Percentiles rank a stretch among this genome's conserved stretches.
phyloP scores from a whole-genome alignment of 805 yeast genomes.

The Debaryomyces prosopidis region DNA sequence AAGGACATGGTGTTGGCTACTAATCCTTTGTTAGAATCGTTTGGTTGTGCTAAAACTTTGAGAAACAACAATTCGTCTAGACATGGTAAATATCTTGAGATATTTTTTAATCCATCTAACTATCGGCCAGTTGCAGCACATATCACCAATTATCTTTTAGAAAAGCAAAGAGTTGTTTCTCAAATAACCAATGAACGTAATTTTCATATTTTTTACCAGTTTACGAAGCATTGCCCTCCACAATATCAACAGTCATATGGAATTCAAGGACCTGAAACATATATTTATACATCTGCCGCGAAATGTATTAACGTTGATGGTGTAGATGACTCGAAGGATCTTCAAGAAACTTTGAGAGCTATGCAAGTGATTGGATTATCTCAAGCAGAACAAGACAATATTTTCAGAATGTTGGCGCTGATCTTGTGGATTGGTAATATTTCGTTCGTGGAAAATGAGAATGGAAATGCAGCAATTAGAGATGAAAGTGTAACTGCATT shows the following conservation, averaged over 20 bases:
- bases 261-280: constrained; percentile 91
- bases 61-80: constrained; percentile 88
- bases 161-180: constrained; percentile 95
- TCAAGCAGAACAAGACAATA: constrained; percentile 84
- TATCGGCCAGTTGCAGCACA: constrained; percentile 94
- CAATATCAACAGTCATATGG: constrained; percentile 82
- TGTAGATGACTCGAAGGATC: constrained; percentile 81
- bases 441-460: constrained; percentile 80
- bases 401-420: constrained; percentile 81
- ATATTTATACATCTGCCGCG: constrained; percentile 82
- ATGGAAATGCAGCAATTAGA: constrained; percentile 78
- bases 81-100: constrained; percentile 92
- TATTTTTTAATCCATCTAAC: constrained; percentile 68
- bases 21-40: constrained; percentile 85
- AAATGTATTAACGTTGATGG: constrained; percentile 85
- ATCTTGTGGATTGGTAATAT: constrained; percentile 95
- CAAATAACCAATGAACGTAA: constrained; percentile 92
- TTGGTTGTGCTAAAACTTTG: constrained; percentile 91
- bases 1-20: constrained; percentile 98
- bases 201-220: constrained; percentile 95
- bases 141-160: constrained; percentile 90
- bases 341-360: constrained; percentile 76
- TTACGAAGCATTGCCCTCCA: constrained; percentile 87
- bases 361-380: constrained; percentile 85
- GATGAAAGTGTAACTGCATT: constrained; percentile 92